Percentiles rank a stretch among this genome's conserved stretches.
phyloP scores from a whole-genome alignment of 306 rosid genomes.

The Fagus crenata region DNA sequence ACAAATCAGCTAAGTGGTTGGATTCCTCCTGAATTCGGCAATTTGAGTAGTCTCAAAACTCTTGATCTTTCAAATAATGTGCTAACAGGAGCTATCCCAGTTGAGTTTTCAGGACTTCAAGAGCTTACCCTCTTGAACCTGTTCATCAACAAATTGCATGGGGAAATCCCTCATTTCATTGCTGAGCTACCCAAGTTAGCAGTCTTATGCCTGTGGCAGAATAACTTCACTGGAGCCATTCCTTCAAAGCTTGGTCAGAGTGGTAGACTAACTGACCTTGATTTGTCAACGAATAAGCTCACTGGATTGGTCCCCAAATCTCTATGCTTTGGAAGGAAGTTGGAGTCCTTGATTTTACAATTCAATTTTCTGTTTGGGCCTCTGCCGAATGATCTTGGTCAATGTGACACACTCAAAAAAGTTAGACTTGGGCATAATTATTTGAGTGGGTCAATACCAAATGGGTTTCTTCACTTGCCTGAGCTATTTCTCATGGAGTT shows the following conservation, averaged over 20 bases:
- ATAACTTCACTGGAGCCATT: slow-evolving; percentile 77
- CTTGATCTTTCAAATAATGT: slow-evolving; percentile 86
- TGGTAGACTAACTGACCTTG: slow-evolving; percentile 64
- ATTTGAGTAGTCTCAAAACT: slow-evolving; percentile 53
- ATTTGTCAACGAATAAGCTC: slow-evolving; percentile 84
- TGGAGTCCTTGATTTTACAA: slow-evolving; percentile 64
- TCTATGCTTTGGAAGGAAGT: slow-evolving; percentile 65
- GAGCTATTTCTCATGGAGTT: slow-evolving; percentile 67
- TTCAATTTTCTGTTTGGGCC: slow-evolving; percentile 83
- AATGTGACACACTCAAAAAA: slow-evolving; percentile 60
- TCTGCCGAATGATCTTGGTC: slow-evolving; percentile 70
- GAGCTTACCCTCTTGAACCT: slow-evolving; percentile 69
- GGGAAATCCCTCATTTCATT: slow-evolving; percentile 66
- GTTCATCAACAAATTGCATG: slow-evolving; percentile 81
- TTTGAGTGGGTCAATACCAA: slow-evolving; percentile 68
- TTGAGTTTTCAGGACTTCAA: slow-evolving; percentile 60
- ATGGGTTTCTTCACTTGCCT: slow-evolving; percentile 74
- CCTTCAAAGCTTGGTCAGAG: slow-evolving; percentile 76
- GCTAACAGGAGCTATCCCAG: slow-evolving; percentile 66
- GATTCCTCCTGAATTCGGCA: slow-evolving; percentile 68
- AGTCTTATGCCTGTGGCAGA: slow-evolving; percentile 74
- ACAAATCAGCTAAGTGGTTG: slow-evolving; percentile 71
- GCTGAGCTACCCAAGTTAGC: slow-evolving; percentile 71
- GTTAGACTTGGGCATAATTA: slow-evolving; percentile 84
- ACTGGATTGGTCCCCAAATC: slow-evolving; percentile 69